Base-by-base conservation (phyloP, 108 stramenopile genomes). In the Stephanodiscus triporus region DNA sequence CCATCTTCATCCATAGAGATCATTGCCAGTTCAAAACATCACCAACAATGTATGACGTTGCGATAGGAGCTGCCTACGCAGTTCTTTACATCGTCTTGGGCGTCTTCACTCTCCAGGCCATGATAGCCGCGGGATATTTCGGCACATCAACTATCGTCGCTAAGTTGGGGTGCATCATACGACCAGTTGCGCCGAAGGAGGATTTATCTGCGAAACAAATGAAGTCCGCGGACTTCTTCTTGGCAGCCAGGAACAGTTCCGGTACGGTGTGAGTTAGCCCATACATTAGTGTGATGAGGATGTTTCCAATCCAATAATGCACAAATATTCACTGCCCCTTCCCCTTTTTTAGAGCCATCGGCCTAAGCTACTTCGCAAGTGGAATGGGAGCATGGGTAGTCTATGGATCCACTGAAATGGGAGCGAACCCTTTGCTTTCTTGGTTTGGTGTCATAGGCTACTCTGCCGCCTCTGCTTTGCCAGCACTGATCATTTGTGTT, bases 371-470 rank as follows among this genome's bases (percentile, higher is more conserved):
- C 80, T 92, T 92, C 58, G 91, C 91, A 1, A 75, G 75, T 49
- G 87, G 87, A 24, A 92, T 92, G 91, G 86, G 88, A 24, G 89
- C 89, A 38, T 92, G 91, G 91, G 82, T 90, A 11, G 85, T 90
- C 51, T 90, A 90, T 72, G 89, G 87, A 20, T 82, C 89, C n/a
- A 86, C 87, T 13, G 89, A 90, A 71, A 83, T 89, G 84, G 88
- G 88, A 24, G 88, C 86, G 23, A 86, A 72, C 29, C 85, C 83
- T 9, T 20, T 64, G 10, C 72, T 88, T n/a, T 81, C 79, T 9
- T 90, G 89, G 89, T 70, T 89, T 42, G 91, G 89, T 30, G 86
- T 92, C 2, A 53, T 92, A 24, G 91, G 91, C 29, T 92, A 92
- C 73, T 81, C 87, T n/a, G 49, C 45, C 26, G 88, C 87, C 20